Base-by-base conservation (phyloP, 352 stramenopile genomes). In the Globisporangium canariense region DNA sequence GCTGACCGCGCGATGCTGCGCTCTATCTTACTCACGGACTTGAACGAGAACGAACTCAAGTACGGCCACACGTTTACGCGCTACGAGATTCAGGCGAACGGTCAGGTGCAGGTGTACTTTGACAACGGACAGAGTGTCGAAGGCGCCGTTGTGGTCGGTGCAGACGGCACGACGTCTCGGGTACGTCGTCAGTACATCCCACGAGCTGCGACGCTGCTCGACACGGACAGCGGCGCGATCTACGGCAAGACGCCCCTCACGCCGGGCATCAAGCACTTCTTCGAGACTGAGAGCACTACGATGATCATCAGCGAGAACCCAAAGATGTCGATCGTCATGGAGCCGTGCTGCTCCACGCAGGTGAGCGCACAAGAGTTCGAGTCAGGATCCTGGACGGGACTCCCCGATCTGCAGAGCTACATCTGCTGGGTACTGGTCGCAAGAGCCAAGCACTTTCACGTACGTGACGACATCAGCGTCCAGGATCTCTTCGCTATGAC, bases 161-260 rank as follows among this genome's bases (percentile, higher is more conserved):
- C 81, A 0, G 81, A 90, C 38, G 81, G 81, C n/a, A 83, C 78
- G 7, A 86, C 71, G 0, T 90, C 78, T 0, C 77, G 81, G 7
- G 81, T 90, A 50, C 78, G 78, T 7, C 67, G 71, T 1, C 81
- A 90, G 54, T 82, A 86, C 60, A 55, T 88, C 3, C 81, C 81
- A 1, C 64, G 69, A 16, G 67, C 68, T 6, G 62, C 77, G 7
- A 77, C 69, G 1, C 62, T 90, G 13, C 63, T 90, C 22, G 81
- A 90, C 65, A 88, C 77, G 18, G 81, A 88, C 52, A 79, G 77
- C 16, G 73, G 76, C 0, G 81, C 77, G 14, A 88, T 90, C 60
- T 90, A 90, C 67, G 81, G 81, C 49, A 90, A 88, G 67, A 88
- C 81, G 7, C 67, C 72, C 0, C 55, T 88, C 32, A 78, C 77